Conservation (phyloP, 1,284 basidiomycete species). For the Austropuccinia psidii region DNA sequence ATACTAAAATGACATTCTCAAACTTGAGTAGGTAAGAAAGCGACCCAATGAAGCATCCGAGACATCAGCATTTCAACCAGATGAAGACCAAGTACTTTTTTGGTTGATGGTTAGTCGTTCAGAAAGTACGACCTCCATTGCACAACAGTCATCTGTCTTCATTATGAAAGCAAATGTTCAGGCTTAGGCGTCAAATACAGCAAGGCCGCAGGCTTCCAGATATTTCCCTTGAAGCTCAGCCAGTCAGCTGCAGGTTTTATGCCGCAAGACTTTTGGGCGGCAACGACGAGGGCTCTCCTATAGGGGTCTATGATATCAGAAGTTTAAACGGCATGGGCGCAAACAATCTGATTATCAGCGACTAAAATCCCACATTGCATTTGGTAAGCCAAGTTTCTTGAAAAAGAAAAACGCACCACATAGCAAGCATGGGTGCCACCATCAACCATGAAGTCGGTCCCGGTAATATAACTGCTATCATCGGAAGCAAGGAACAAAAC, state of each 20-base stretch:
- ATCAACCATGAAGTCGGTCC: slow-evolving; percentile 85
- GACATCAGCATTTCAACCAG: too few species aligned
- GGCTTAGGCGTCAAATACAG: too few species aligned
- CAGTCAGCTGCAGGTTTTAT: background rate
- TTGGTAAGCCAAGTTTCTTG: background rate
- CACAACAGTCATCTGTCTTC: too few species aligned
- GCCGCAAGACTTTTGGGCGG: slow-evolving; percentile 28
- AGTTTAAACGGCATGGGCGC: background rate
- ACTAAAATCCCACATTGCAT: too few species aligned
- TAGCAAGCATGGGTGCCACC: slow-evolving; percentile 83
- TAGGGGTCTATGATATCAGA: background rate
- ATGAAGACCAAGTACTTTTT: too few species aligned
- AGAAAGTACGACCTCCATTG: too few species aligned
- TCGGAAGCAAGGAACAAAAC: slow-evolving; percentile 82
- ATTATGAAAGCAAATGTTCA: too few species aligned
- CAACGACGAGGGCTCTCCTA: slow-evolving; percentile 11
- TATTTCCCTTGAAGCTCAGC: background rate
- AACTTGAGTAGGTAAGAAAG: too few species aligned
- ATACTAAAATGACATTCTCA: too few species aligned
- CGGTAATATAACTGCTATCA: slow-evolving; percentile 68
- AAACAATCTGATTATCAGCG: background rate
- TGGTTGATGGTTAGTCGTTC: too few species aligned
- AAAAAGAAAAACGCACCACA: slow-evolving; percentile 52
- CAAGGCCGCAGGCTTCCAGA: too few species aligned
- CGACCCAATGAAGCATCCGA: too few species aligned